Evolutionary conservation across 495 filamentous ascomycete species (phyloP), one percentile per base, ranked within the genome.

Genomic region (Penicillium lagena): DNA sequence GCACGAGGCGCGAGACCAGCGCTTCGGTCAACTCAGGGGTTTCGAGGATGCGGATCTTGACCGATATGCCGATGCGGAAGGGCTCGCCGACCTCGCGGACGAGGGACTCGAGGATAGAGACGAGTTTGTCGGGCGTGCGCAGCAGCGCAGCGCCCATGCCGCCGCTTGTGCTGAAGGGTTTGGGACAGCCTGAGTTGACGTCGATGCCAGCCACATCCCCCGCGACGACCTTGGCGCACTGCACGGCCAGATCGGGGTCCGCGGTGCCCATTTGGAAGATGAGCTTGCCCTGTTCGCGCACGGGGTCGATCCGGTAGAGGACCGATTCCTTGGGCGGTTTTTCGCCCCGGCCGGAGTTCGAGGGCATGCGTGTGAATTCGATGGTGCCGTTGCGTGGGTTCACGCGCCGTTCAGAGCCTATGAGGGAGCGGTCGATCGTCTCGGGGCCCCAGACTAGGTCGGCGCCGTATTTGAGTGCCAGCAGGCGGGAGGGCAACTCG

Each of bases 371-470:
- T 12, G 80, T 82, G 71, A 85, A 96, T 59, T 97, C 94, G 62
- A 97, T 78, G 30, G 81, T 88, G 35, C 69, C 71, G 11, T 85
- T 87, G 30, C 75, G 72, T 9, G 82, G 71, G 65, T 96, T 95
- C 47, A 83, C 63, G 44, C 80, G 82, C 37, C 89, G 79, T 1
- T 70, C 79, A 12, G 88, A 85, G 45, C 93, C 94, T 56, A 96
- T 94, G 52, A 98, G 78, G 35, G 90, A 78, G 56, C 78, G 80
- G 61, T 97, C 93, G 47, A 98, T 83, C 2, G 89, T 96, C 67
- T 98, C 93, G 7, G 93, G 93, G 9, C 90, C 91, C 93, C 91
- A 98, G 46, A 97, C 93, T 11, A 97, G 77, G 60, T 97, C 93
- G 35, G 94, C 94, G 37, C 93, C 93, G 60, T 98, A 97, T 54